Conservation (phyloP, 495 filamentous ascomycete genomes). For the Cladorrhinum samala region DNA sequence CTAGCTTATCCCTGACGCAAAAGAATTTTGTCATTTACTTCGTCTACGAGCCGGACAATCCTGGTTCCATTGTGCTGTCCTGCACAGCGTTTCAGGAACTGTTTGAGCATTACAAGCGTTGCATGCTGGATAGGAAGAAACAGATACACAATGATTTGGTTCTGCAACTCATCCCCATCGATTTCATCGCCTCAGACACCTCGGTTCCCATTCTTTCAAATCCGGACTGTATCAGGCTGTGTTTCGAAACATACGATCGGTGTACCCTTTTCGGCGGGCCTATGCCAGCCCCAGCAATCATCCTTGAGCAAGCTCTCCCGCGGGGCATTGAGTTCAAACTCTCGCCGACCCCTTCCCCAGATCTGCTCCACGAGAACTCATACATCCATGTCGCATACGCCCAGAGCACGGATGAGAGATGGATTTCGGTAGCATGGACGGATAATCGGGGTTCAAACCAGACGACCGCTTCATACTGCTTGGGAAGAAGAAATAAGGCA, state of each 20-base stretch:
- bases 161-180: slow-evolving; percentile 74
- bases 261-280: slow-evolving; percentile 54
- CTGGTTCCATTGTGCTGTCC: slow-evolving; percentile 62
- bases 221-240: slow-evolving; percentile 60
- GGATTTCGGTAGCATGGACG: slow-evolving; percentile 90
- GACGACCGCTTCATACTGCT: slow-evolving; percentile 70
- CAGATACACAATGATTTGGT: slow-evolving; percentile 60
- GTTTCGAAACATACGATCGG: slow-evolving; percentile 81
- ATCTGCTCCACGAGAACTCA: slow-evolving; percentile 74
- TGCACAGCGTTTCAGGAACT: slow-evolving; percentile 74
- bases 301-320: slow-evolving; percentile 67
- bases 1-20: slow-evolving; percentile 27
- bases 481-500: slow-evolving; percentile 57
- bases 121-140: slow-evolving; percentile 46
- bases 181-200: slow-evolving; percentile 59
- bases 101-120: slow-evolving; percentile 59
- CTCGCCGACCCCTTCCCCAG: slow-evolving; percentile 55
- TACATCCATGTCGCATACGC: slow-evolving; percentile 85
- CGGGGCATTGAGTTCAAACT: slow-evolving; percentile 75
- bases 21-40: slow-evolving; percentile 80
- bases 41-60: slow-evolving; percentile 64
- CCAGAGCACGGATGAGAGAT: slow-evolving; percentile 72
- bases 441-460: slow-evolving; percentile 75
- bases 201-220: slow-evolving; percentile 62
- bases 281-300: slow-evolving; percentile 62